These are phyloP conservation scores for Rubus idaeus DNA, from an alignment of 306 rosid species.

Conservation along the genomic window DNA sequence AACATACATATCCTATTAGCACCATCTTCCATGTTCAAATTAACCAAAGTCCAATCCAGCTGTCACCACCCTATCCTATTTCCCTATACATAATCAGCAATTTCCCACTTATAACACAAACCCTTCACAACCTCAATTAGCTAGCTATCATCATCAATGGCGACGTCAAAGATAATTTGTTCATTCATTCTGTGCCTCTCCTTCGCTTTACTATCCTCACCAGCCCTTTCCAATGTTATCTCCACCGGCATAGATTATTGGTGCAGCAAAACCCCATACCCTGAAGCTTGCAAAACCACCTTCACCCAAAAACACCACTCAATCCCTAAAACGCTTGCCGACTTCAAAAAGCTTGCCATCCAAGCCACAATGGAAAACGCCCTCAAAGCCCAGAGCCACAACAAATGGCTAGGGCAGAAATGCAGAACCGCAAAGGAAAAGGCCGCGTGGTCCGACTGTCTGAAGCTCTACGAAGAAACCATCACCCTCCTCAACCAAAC, in stretches of 20 bases:
- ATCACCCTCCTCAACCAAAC: slow-evolving; percentile 50
- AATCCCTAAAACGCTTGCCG: slow-evolving; percentile 26
- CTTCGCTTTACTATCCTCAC: slow-evolving; percentile 29
- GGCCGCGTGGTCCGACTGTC: slow-evolving; percentile 53
- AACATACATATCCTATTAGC: neutral
- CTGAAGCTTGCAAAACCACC: slow-evolving; percentile 46
- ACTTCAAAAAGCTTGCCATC: slow-evolving; percentile 39
- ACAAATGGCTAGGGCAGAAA: slow-evolving; percentile 40
- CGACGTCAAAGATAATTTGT: neutral
- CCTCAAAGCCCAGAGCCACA: slow-evolving; percentile 29
- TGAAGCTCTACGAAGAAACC: slow-evolving; percentile 47
- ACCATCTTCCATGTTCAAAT: slow-evolving; percentile 2
- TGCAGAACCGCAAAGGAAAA: slow-evolving; percentile 38
- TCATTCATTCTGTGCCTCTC: slow-evolving; percentile 9
- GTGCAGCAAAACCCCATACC: slow-evolving; percentile 59
- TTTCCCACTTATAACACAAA: neutral
- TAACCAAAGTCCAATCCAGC: slow-evolving; percentile 6
- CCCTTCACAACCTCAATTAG: neutral
- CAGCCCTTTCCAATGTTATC: slow-evolving; percentile 15
- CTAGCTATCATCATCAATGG: slow-evolving; percentile 22
- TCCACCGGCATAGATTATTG: slow-evolving; percentile 32
- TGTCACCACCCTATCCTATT: neutral
- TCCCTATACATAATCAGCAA: slow-evolving; percentile 11
- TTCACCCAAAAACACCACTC: slow-evolving; percentile 1
- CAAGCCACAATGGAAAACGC: slow-evolving; percentile 38